Percentiles rank a stretch among this genome's conserved stretches.
Evolutionary conservation across 2,329 filamentous ascomycete genomes (phyloP).

Genomic region (Fusarium siculi): DNA sequence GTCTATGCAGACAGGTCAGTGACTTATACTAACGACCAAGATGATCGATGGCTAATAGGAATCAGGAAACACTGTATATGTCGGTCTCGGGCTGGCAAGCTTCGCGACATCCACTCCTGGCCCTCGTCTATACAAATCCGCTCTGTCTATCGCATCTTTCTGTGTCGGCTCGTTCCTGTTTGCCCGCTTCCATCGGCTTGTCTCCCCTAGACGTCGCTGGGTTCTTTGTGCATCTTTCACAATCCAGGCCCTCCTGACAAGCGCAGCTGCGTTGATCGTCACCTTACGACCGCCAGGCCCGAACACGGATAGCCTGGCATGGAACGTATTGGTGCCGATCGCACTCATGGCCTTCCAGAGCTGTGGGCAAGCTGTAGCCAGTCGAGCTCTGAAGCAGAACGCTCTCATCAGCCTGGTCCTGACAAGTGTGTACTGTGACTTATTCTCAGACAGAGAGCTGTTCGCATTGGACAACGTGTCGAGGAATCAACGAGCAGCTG

Average conservation of each 20-base stretch:
- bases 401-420: constrained; percentile 81
- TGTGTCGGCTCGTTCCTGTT: constrained; percentile 79
- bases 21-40: background rate
- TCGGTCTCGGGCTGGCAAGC: constrained; percentile 70
- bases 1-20: constrained; percentile 81
- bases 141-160: constrained; percentile 75
- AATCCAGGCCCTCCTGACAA: constrained; percentile 61
- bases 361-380: constrained; percentile 81
- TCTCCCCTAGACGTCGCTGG: constrained; percentile 69
- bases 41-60: background rate
- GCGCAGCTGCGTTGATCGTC: constrained; percentile 64
- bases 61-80: constrained; percentile 79
- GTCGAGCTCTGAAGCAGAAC: constrained; percentile 74
- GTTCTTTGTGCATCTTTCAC: constrained; percentile 70
- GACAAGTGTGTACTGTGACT: constrained; percentile 83
- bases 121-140: constrained; percentile 62
- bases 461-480: constrained; percentile 58
- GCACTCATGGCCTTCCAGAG: constrained; percentile 80
- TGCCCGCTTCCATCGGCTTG: constrained; percentile 71
- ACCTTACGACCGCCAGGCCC: constrained; percentile 54
- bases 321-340: constrained; percentile 73
- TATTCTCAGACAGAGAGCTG: constrained; percentile 72
- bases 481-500: constrained; percentile 61
- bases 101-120: constrained; percentile 52
- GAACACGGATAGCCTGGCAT: constrained; percentile 58